These are phyloP conservation scores for Suillus brevipes DNA, from an alignment of 768 basidiomycete genomes.

Conservation along the genomic window DNA sequence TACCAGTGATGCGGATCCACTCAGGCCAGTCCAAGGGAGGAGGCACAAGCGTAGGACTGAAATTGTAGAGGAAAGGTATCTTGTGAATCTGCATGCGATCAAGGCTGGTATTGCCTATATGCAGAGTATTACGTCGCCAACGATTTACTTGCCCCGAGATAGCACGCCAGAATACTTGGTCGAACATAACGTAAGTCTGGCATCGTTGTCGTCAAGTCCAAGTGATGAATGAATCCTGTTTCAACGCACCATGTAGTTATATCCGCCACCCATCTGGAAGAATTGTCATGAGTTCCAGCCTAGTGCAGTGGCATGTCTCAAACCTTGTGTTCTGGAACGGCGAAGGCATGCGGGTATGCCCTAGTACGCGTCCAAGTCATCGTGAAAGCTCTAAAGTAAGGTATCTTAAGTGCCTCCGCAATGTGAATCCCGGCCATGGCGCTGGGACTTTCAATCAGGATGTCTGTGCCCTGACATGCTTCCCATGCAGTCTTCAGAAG, in stretches of 20 bases:
- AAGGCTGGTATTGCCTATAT: conserved; percentile 77
- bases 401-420: conserved; percentile 89
- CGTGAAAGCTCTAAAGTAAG: conserved; percentile 94
- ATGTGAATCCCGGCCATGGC: conserved; percentile 98
- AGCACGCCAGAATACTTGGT: conserved; percentile 96
- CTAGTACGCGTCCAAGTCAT: conserved; percentile 98
- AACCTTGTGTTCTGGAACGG: conserved; percentile 93
- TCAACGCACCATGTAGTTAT: conserved; percentile 92
- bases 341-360: conserved; percentile 98
- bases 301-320: conserved; percentile 14
- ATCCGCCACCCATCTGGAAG: conserved; percentile 86
- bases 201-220: conserved; percentile 5
- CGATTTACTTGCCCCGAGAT: conserved; percentile 93
- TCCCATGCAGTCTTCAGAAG: conserved; percentile 94
- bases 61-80: conserved; percentile 97
- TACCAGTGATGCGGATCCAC: conserved; percentile 94
- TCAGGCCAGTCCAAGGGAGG: conserved; percentile 98
- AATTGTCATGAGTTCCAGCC: conserved; percentile 17
- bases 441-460: conserved; percentile 92
- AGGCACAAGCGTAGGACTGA: conserved; percentile 87
- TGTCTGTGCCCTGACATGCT: conserved; percentile 92
- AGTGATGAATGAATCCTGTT: conserved; percentile 9
- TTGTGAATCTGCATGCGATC: conserved; percentile 98
- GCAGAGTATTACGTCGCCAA: conserved; percentile 80
- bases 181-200: conserved; percentile 94